Evolutionary conservation across 371 early-diverging fungal species (phyloP), one percentile per base, ranked within the genome.

Genomic region (Batkoa obscura): DNA sequence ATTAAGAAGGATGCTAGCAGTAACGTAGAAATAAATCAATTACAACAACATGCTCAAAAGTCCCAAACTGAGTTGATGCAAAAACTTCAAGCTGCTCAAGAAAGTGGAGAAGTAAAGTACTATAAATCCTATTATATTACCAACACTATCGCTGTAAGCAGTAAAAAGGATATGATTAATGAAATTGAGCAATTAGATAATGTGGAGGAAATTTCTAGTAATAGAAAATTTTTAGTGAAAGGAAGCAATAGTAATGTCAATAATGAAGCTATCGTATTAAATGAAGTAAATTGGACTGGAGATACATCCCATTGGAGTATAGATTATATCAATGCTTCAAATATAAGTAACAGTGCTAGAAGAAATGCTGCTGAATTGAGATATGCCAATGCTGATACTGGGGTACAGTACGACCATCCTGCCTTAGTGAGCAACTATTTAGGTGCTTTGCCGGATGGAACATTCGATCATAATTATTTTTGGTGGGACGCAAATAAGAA

Each of bases 401-500:
- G 84, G 47, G 60, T 79, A 34, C 76, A 79, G 49, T 79, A 74
- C 60, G 62, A 57, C 50, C 87, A 85, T 56, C 83, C 84, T 35
- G 83, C 82, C 10, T 64, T 86, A 17, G 84, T 82, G 33, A 80
- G 68, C 8, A 64, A 66, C 54, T 69, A 55, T 30, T 9, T 35
- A 23, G 55, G 55, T 12, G 2, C 10, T 2, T 3, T 32, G 15
- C 12, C 38, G 8, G 43, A 45, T 39, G 34, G n/a, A 9, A 10
- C 10, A 3, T 43, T 13, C 43, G 43, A 55, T 23, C 55, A 55
- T 38, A 43, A 55, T 43, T 43, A 55, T 32, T 6, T 3, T 30
- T 55, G 55, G 55, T 55, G 4, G 6, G 55, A 55, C 31, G 36
- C 55, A 3, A 51, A 51, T 39, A 13, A 15, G 8, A 39, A 17